Evolutionary conservation across 139 green algal genomes (phyloP).

Genomic region (Edaphochlamys debaryana): DNA sequence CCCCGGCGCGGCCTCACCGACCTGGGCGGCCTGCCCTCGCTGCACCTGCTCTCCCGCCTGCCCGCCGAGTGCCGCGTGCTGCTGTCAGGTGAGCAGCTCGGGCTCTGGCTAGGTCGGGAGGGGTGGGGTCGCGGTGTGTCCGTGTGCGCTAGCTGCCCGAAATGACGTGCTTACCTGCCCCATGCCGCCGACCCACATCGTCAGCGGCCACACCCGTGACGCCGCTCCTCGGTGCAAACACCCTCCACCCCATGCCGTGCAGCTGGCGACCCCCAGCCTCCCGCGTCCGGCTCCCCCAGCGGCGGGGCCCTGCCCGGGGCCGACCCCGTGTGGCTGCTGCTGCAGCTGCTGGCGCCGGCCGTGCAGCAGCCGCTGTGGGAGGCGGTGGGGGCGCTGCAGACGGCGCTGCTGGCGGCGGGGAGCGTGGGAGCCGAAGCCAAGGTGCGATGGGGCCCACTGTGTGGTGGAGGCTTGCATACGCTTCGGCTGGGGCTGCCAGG

Average conservation of each 20-base stretch:
- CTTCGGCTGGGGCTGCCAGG: too few species aligned
- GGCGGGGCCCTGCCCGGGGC: too few species aligned
- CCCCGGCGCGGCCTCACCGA: not conserved
- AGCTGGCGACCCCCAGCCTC: slow-evolving; percentile 5
- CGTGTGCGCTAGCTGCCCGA: too few species aligned
- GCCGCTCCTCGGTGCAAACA: too few species aligned
- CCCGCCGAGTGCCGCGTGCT: slow-evolving; percentile 6
- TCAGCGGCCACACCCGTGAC: too few species aligned
- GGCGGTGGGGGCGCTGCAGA: slow-evolving; percentile 7
- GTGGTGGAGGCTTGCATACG: not conserved
- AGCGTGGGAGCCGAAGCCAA: not conserved
- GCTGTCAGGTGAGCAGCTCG: slow-evolving; percentile 15
- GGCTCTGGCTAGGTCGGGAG: too few species aligned
- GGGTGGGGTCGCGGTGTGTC: too few species aligned
- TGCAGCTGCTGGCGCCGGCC: slow-evolving; percentile 28
- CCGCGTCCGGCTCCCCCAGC: not conserved
- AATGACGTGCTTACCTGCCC: too few species aligned
- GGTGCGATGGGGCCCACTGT: not conserved
- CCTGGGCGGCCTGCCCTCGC: not conserved
- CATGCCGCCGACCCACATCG: too few species aligned
- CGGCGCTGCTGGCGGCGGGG: not conserved
- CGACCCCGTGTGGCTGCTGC: slow-evolving; percentile 30
- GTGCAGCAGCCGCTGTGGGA: slow-evolving; percentile 33
- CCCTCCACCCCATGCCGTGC: not conserved
- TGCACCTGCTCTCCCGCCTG: slow-evolving; percentile 16